These are phyloP conservation scores for Ophiocordyceps polyrhachis-furcata DNA, from an alignment of 2,329 filamentous ascomycete species.

Conservation along the genomic window DNA sequence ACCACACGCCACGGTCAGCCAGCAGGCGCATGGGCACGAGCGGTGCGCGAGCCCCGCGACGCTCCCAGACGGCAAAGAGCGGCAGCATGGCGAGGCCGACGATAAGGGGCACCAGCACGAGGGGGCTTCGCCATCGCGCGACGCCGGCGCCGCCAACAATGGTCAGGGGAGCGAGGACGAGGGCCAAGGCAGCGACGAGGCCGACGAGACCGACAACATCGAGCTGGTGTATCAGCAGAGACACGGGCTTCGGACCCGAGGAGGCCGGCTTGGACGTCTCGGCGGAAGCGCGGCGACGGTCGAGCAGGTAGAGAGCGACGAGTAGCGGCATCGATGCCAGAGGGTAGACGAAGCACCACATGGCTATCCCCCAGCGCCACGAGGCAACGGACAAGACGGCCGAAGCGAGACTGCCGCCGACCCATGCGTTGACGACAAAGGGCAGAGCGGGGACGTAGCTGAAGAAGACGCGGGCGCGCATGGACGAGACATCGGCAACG, in stretches of 20 bases:
- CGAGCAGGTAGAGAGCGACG: conserved; percentile 17
- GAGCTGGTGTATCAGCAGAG: conserved; percentile 33
- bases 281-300: conserved; percentile 8
- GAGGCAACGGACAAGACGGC: conserved; percentile 28
- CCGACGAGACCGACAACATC: conserved; percentile 30
- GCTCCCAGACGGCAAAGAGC: conserved; percentile 34
- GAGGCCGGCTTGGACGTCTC: conserved; percentile 13
- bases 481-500: conserved; percentile 40
- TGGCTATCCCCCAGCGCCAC: conserved; percentile 46
- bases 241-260: conserved; percentile 6
- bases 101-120: conserved; percentile 30
- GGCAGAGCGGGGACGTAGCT: conserved; percentile 41
- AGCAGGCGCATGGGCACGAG: conserved; percentile 39
- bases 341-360: conserved; percentile 44
- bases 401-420: conserved; percentile 35
- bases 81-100: conserved; percentile 30
- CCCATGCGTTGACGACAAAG: conserved; percentile 44
- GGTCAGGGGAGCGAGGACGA: conserved; percentile 32
- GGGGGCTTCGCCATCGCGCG: conserved; percentile 28
- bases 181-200: conserved; percentile 24
- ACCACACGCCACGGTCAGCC: conserved; percentile 42
- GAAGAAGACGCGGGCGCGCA: conserved; percentile 39
- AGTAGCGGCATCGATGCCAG: conserved; percentile 35
- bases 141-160: conserved; percentile 27
- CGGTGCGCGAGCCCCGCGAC: conserved; percentile 24